Conservation (phyloP, 805 yeast genomes). For the Candida pseudofarinosa region DNA sequence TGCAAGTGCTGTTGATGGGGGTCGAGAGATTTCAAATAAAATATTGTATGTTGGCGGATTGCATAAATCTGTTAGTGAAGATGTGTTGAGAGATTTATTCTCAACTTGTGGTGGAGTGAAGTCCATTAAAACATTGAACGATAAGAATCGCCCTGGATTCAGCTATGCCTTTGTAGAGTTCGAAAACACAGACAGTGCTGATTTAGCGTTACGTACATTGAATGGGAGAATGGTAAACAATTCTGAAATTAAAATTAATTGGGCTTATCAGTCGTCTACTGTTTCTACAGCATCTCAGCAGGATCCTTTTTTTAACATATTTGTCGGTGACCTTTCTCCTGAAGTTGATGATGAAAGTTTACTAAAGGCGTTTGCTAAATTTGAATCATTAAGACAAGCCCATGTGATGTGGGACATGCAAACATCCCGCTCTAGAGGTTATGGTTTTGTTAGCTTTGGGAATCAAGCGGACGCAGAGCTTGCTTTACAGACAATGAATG, state of each 20-base stretch:
- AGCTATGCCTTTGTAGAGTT: slow-evolving; percentile 85
- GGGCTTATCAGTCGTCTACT: slow-evolving; percentile 83
- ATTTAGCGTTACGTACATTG: slow-evolving; percentile 54
- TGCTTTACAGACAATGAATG: slow-evolving; percentile 73
- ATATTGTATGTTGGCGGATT: slow-evolving; percentile 77
- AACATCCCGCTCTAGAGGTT: slow-evolving; percentile 86
- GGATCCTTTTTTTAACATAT: slow-evolving; percentile 61
- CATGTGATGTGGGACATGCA: slow-evolving; percentile 98
- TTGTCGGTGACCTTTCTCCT: slow-evolving; percentile 80
- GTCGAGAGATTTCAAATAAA: slow-evolving; percentile 71
- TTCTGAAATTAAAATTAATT: slow-evolving; percentile 60
- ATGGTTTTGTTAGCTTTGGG: slow-evolving; percentile 80
- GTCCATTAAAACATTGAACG: slow-evolving; percentile 67
- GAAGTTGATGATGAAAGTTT: slow-evolving; percentile 80
- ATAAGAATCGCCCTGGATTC: slow-evolving; percentile 67
- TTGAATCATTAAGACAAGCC: slow-evolving; percentile 67
- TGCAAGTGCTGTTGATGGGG: slow-evolving; percentile 76
- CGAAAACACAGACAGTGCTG: slow-evolving; percentile 54
- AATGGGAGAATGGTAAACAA: slow-evolving; percentile 56
- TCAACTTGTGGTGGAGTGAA: slow-evolving; percentile 57
- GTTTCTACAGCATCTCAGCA: slow-evolving; percentile 39
- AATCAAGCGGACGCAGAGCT: slow-evolving; percentile 65
- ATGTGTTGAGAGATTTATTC: slow-evolving; percentile 56
- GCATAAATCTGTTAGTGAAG: slow-evolving; percentile 62
- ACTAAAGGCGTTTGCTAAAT: slow-evolving; percentile 51